phyloP scores from a whole-genome alignment of 1,284 basidiomycete genomes.

The Moesziomyces sp. region DNA sequence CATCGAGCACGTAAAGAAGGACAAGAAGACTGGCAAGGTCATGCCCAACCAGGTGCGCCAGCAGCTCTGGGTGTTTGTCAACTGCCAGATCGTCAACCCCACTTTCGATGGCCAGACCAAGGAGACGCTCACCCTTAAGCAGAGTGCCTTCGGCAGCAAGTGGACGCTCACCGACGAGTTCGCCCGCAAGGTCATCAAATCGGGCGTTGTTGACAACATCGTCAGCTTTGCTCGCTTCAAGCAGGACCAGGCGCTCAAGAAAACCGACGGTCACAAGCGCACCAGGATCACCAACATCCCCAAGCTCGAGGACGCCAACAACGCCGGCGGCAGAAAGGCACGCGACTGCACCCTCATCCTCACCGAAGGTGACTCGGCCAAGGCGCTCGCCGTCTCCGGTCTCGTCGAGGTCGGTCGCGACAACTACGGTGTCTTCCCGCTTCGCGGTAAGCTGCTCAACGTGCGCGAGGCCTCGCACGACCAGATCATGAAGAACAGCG shows the following conservation, averaged over 20 bases:
- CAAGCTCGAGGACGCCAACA: slow-evolving; percentile 97
- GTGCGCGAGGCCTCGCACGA: slow-evolving; percentile 96
- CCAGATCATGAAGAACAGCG: slow-evolving; percentile 96
- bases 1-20: slow-evolving; percentile 86
- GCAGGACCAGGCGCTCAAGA: slow-evolving; percentile 94
- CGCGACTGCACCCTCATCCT: slow-evolving; percentile 92
- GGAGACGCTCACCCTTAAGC: slow-evolving; percentile 88
- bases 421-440: slow-evolving; percentile 95
- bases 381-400: slow-evolving; percentile 93
- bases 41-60: slow-evolving; percentile 94
- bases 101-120: slow-evolving; percentile 99
- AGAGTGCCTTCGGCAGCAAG: slow-evolving; percentile 87
- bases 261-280: slow-evolving; percentile 94
- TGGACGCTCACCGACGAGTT: slow-evolving; percentile 92
- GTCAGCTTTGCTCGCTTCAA: slow-evolving; percentile 96
- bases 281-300: slow-evolving; percentile 81
- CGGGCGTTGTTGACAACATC: slow-evolving; percentile 90
- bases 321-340: slow-evolving; percentile 84
- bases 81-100: slow-evolving; percentile 95
- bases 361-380: slow-evolving; percentile 99
- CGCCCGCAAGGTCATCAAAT: slow-evolving; percentile 91
- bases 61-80: slow-evolving; percentile 99
- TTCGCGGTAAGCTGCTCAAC: slow-evolving; percentile 96
- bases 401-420: slow-evolving; percentile 94
- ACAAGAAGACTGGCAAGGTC: slow-evolving; percentile 86